Percentiles rank a stretch among this genome's conserved stretches.
Conservation (phyloP, 2,329 filamentous ascomycete species). For the Fusarium chlamydosporum region DNA sequence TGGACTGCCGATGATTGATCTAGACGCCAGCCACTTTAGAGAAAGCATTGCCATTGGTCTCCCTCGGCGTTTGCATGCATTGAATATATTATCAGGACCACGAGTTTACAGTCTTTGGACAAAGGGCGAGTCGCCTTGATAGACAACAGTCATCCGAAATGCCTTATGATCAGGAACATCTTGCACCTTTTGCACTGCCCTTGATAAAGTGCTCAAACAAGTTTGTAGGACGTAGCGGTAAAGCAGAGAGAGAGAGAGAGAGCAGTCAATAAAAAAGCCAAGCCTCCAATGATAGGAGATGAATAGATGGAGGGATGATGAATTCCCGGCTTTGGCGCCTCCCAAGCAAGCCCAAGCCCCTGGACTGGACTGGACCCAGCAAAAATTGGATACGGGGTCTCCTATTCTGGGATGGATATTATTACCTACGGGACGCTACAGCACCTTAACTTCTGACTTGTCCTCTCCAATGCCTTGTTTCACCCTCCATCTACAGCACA, state of each 20-base stretch:
- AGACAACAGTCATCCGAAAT: constrained; percentile 9
- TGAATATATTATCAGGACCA: not conserved
- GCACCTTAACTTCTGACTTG: constrained; percentile 42
- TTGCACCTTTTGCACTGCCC: not conserved
- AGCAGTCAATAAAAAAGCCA: constrained; percentile 12
- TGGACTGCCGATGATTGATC: constrained; percentile 18
- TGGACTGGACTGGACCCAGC: constrained; percentile 30
- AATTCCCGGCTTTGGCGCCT: constrained; percentile 40
- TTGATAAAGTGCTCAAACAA: not conserved
- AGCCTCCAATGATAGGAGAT: constrained; percentile 18
- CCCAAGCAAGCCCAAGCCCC: constrained; percentile 25
- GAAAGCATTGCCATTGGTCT: constrained; percentile 18
- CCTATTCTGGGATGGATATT: constrained; percentile 38
- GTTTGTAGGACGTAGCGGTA: constrained; percentile 4
- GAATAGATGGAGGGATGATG: constrained; percentile 23
- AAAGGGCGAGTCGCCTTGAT: not conserved
- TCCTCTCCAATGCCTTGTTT: constrained; percentile 47
- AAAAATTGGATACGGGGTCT: constrained; percentile 43
- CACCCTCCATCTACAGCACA: constrained; percentile 40
- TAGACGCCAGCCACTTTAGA: constrained; percentile 18
- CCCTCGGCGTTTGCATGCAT: not conserved
- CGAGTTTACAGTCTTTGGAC: not conserved
- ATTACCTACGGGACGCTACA: constrained; percentile 31
- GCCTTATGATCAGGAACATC: constrained; percentile 27
- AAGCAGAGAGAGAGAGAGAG: too few species aligned